These are phyloP conservation scores for Aspergillus bombycis DNA, from an alignment of 2,329 filamentous ascomycete species.

Conservation along the genomic window DNA sequence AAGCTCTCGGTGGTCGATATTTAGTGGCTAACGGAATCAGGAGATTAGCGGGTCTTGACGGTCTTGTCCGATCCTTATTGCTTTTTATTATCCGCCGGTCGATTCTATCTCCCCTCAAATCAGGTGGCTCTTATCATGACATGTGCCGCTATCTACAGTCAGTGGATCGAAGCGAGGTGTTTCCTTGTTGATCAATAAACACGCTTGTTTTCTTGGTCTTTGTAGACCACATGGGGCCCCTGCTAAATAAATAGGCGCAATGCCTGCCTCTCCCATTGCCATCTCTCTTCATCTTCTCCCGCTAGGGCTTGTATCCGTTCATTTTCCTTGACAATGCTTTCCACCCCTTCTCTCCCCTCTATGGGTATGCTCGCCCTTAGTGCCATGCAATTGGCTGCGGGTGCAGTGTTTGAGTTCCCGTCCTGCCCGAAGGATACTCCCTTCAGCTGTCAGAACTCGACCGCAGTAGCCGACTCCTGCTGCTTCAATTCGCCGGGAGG, in stretches of 20 bases:
- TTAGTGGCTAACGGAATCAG: slow-evolving; percentile 9
- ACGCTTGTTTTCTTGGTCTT: slow-evolving; percentile 1
- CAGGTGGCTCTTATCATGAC: slow-evolving; percentile 29
- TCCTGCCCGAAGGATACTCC: slow-evolving; percentile 42
- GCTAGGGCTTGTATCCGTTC: background rate
- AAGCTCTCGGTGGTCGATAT: background rate
- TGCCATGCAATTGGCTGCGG: slow-evolving; percentile 22
- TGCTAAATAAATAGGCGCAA: background rate
- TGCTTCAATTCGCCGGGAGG: slow-evolving; percentile 64
- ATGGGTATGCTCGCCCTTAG: slow-evolving; percentile 30
- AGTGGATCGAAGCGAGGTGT: slow-evolving; percentile 9
- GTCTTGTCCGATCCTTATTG: slow-evolving; percentile 16
- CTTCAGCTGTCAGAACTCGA: slow-evolving; percentile 60
- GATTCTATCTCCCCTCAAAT: slow-evolving; percentile 29
- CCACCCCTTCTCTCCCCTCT: slow-evolving; percentile 17
- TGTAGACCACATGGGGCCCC: background rate
- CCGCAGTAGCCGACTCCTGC: slow-evolving; percentile 53
- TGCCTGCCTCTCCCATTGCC: background rate
- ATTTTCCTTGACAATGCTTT: slow-evolving; percentile 21
- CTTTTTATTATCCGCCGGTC: slow-evolving; percentile 10
- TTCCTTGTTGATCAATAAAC: slow-evolving; percentile 3
- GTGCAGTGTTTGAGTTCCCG: slow-evolving; percentile 28
- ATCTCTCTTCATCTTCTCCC: background rate
- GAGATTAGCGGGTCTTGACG: slow-evolving; percentile 9
- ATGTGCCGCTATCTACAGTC: slow-evolving; percentile 29